Evolutionary conservation across 139 green algal genomes (phyloP).

Genomic region (Monoraphidium neglectum): DNA sequence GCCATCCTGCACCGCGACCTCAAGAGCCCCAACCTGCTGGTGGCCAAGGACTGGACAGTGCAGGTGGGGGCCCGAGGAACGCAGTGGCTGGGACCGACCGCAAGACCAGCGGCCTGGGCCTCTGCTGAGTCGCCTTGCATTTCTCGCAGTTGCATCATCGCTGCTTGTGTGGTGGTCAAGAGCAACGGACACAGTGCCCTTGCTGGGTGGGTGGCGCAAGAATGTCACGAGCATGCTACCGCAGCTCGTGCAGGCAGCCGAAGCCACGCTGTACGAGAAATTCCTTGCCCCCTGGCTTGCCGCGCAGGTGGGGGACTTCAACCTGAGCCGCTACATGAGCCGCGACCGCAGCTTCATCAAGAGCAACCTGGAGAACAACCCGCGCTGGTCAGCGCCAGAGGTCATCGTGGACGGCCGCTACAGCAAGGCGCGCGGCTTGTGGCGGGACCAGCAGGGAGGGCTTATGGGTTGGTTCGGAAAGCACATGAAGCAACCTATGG

Average conservation of each 20-base stretch:
- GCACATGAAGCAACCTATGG: background rate
- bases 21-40: conserved; percentile 35
- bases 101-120: background rate
- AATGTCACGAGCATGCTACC: too few relatives aligned
- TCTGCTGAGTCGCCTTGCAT: background rate
- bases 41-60: background rate
- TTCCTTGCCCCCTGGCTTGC: background rate
- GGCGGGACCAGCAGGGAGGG: background rate
- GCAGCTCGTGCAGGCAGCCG: too few relatives aligned
- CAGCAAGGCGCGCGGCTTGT: conserved; percentile 7
- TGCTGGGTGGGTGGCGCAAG: background rate
- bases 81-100: too few relatives aligned
- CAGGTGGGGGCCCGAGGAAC: background rate
- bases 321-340: conserved; percentile 25
- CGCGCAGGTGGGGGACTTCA: conserved; percentile 31
- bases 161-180: background rate
- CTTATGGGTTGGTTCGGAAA: background rate
- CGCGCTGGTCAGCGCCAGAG: conserved; percentile 63
- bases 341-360: background rate
- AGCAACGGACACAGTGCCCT: background rate
- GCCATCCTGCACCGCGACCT: conserved; percentile 32
- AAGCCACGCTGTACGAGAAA: too few relatives aligned
- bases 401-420: conserved; percentile 41
- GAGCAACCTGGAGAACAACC: conserved; percentile 27
- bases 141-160: background rate